Evolutionary conservation across 495 filamentous ascomycete species (phyloP).

Genomic region (Penicillium arizonense): DNA sequence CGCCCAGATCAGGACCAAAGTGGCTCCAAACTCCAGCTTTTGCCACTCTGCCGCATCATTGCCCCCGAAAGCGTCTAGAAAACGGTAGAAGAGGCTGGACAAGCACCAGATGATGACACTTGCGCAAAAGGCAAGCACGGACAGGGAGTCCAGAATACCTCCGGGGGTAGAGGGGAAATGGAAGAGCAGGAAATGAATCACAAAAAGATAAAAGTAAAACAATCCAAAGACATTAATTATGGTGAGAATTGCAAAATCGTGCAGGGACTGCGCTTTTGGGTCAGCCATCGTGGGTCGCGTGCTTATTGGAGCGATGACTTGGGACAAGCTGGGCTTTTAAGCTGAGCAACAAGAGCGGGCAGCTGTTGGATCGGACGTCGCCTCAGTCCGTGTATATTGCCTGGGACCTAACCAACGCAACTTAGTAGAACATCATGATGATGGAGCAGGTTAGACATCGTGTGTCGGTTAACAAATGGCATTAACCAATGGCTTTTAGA

Average conservation of each 20-base stretch:
- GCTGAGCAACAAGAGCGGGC: too few species aligned
- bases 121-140: neutral
- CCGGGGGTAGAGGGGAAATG: neutral
- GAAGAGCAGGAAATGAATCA: neutral
- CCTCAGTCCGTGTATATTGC: too few species aligned
- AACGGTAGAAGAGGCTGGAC: neutral
- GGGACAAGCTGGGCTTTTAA: too few species aligned
- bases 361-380: too few species aligned
- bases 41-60: neutral
- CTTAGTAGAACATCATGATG: too few species aligned
- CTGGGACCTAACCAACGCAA: too few species aligned
- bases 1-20: slow-evolving; percentile 3
- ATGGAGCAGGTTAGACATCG: too few species aligned
- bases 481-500: too few species aligned
- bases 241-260: neutral
- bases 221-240: neutral
- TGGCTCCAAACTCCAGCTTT: neutral
- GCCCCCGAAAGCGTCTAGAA: neutral
- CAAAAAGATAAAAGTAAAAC: neutral
- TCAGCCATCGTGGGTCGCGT: neutral
- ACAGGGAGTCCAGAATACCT: neutral
- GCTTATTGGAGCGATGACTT: too few species aligned
- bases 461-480: too few species aligned
- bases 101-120: neutral
- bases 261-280: neutral